Base-by-base conservation (phyloP, 345 rosid genomes). In the Brassica rapa region DNA sequence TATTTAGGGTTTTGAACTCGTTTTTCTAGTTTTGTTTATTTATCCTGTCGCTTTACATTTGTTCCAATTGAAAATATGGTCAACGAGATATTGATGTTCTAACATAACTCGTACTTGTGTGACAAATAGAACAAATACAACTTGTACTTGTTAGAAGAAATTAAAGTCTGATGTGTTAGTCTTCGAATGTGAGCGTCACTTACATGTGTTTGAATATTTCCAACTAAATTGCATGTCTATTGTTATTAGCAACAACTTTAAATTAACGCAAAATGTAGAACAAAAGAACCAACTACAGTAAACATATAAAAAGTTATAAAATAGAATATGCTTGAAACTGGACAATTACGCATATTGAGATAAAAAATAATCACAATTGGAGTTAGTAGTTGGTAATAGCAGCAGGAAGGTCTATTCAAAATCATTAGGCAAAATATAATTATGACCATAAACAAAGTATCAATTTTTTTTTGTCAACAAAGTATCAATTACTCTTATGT, bases 221-320 rank as follows among this genome's bases (percentile, higher is more conserved):
- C 55, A 46, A n/a, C 19, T 1, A 51, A 68, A 73, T 1, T 49
- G 65, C 70, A 67, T 68, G 74, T 67, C 70, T n/a, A 14, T 53
- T 62, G 66, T 68, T 68, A 51, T 51, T 51, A 49, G 61, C 82
- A 61, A 25, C 37, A 62, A 73, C 65, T 73, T 61, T 68, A 68
- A 56, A 23, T 49, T 24, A 33, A 79, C 74, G 78, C 70, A 49
- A 79, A 79, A 73, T 35, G 64, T 5, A 51, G 8, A n/a, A 71
- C 5, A 32, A 70, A 62, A 56, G 27, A 70, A 37, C 60, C 59
- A 53, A 4, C n/a, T 43, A 43, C 4, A 3, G 15, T 43, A 11
- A 43, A 46, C 53, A 46, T 12, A 46, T 12, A 46, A 46, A 46
- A 46, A 11, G 6, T 14, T 46, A 46, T 12, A 12, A 46, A 46